Evolutionary conservation across 2,329 filamentous ascomycete species (phyloP), one percentile per base, ranked within the genome.

Genomic region (Diplodia corticola): DNA sequence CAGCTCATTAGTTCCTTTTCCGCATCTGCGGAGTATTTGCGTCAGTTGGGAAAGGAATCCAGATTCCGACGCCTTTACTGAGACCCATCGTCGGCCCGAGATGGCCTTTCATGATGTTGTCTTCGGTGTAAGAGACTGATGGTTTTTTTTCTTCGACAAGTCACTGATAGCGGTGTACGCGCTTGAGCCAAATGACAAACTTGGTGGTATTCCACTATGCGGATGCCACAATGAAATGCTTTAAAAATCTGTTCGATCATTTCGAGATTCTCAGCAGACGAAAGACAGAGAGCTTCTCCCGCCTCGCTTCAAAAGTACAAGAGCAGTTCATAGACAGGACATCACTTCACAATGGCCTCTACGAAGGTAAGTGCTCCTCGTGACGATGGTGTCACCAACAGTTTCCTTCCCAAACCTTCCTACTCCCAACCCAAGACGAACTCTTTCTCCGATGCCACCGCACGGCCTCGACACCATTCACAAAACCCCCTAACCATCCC

Each of bases 341-440:
- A 3, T 12, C 15, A 15, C 22, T 50, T 17, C 4, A 28, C 0
- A 26, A 50, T 50, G 48, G 3, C 12, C 15, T 28, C 12, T 4
- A 24, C 28, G 7, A 50, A 28, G 48, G 48, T 50, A 17, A 3
- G 48, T 50, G 7, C 17, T 6, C 5, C 15, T 13, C 40, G 2
- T n/a, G 0, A 44, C n/a, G 6, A 20, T 1, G 0, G 7, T n/a
- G 9, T 20, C 3, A n/a, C 17, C 0, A 3, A 44, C 1, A n/a
- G 3, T 7, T 3, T 3, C 17, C 15, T 15, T 40, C n/a, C 1
- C 37, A n/a, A n/a, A 7, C 12, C 4, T 50, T n/a, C n/a, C n/a
- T n/a, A n/a, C n/a, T 40, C n/a, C 1, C 37, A n/a, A n/a, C 3
- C 12, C 4, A 28, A 13, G 7, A 49, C 2, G 2, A 5, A 3